These are phyloP conservation scores for Encephalitozoon hellem DNA, from an alignment of 371 early-diverging fungal genomes.

Conservation along the genomic window DNA sequence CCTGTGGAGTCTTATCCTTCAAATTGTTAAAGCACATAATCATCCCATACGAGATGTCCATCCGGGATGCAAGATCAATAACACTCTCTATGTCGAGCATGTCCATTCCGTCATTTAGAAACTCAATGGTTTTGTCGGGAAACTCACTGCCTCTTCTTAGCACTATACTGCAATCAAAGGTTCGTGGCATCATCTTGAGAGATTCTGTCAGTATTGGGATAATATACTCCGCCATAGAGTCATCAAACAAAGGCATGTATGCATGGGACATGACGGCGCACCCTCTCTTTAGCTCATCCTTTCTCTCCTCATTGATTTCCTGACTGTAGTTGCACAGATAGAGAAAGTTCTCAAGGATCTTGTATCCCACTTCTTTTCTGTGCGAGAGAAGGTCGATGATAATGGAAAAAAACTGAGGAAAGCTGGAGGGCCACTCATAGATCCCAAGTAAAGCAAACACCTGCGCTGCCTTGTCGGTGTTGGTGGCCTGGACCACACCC, in stretches of 20 bases:
- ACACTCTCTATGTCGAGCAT: slow-evolving; percentile 8
- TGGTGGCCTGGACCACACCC: neutral
- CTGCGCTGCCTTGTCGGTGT: slow-evolving; percentile 9
- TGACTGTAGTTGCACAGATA: slow-evolving; percentile 45
- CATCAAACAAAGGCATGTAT: slow-evolving; percentile 30
- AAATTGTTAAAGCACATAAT: slow-evolving; percentile 18
- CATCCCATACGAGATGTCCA: slow-evolving; percentile 15
- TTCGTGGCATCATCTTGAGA: slow-evolving; percentile 39
- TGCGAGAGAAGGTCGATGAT: slow-evolving; percentile 31
- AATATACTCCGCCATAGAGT: slow-evolving; percentile 5
- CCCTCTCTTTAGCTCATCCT: slow-evolving; percentile 56
- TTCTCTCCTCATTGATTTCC: slow-evolving; percentile 59
- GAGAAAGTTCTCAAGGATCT: slow-evolving; percentile 51
- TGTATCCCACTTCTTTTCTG: slow-evolving; percentile 34
- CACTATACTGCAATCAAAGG: slow-evolving; percentile 36
- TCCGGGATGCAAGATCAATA: slow-evolving; percentile 9
- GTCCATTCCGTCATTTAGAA: slow-evolving; percentile 34
- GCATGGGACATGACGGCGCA: slow-evolving; percentile 32
- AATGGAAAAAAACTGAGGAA: slow-evolving; percentile 48
- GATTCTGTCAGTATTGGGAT: slow-evolving; percentile 50
- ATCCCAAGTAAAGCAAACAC: slow-evolving; percentile 53
- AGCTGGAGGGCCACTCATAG: slow-evolving; percentile 56
- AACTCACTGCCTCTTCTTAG: slow-evolving; percentile 14
- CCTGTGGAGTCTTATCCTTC: slow-evolving; percentile 15
- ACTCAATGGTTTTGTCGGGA: slow-evolving; percentile 39